Evolutionary conservation across 805 yeast genomes (phyloP), one percentile per base, ranked within the genome.

Genomic region (Metschnikowia anglica): DNA sequence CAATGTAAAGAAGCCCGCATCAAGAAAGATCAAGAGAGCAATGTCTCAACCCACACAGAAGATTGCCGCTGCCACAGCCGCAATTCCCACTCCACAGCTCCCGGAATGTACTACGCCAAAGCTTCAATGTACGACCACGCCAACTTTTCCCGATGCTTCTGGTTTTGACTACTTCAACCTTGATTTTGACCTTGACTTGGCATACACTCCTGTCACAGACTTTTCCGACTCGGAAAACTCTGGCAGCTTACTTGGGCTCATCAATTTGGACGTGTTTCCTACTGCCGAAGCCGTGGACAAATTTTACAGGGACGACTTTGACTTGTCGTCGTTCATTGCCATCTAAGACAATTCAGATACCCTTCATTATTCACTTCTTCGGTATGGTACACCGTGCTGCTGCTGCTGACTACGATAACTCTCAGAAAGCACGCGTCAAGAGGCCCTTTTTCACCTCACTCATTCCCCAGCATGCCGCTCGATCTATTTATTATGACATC

Each of bases 271-370:
- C 36, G 27, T 37, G n/a, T 39, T 41, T 30, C 38, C 43, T 4
- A n/a, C 25, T 10, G 5, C 23, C 32, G 33, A 25, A 18, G 17
- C 20, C n/a, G n/a, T n/a, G n/a, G n/a, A n/a, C 34, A 39, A 38
- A 23, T 52, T 41, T 25, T 58, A 51, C 38, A 58, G 53, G 23
- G 64, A 61, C 2, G 66, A 59, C n/a, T 58, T 63, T 39, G 68
- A 61, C 44, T 58, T 61, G 27, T 31, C 38, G 12, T 28, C 32
- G 18, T 43, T 46, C 35, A 29, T 43, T 5, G 39, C 48, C 19
- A 25, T 39, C 16, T 48, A 23, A 42, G 26, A 23, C 10, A 8
- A 23, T 11, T 12, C n/a, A 23, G n/a, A 6, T 13, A 27, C 6
- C 9, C 9, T 27, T n/a, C n/a, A n/a, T n/a, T n/a, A n/a, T n/a